Percentiles rank a stretch among this genome's conserved stretches.
Evolutionary conservation across 2,329 filamentous ascomycete genomes (phyloP).

Genomic region (Alternaria infectoria): DNA sequence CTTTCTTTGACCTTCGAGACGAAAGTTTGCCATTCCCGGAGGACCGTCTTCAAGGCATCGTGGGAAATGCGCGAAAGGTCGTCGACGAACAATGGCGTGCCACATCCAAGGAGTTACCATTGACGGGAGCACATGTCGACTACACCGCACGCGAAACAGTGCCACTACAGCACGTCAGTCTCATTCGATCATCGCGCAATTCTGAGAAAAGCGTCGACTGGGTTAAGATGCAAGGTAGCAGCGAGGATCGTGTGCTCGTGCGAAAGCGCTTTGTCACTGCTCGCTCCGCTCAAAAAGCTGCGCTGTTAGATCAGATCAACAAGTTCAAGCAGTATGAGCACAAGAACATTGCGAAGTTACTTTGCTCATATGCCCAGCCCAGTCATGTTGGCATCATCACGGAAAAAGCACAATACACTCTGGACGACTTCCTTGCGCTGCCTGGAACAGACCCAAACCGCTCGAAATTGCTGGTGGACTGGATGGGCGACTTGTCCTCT

Average conservation of each 20-base stretch:
- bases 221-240: conserved; percentile 43
- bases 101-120: conserved; percentile 47
- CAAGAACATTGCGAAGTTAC: conserved; percentile 46
- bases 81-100: conserved; percentile 51
- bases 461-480: conserved; percentile 45
- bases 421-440: conserved; percentile 48
- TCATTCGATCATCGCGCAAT: conserved; percentile 39
- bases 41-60: conserved; percentile 47
- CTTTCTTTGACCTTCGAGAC: conserved; percentile 48
- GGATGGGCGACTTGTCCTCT: conserved; percentile 50
- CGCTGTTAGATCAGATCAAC: conserved; percentile 46
- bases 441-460: conserved; percentile 39
- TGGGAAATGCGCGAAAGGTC: conserved; percentile 45
- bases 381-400: conserved; percentile 46
- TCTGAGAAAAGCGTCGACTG: conserved; percentile 46
- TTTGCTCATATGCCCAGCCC: conserved; percentile 48
- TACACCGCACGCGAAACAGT: conserved; percentile 46
- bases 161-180: conserved; percentile 42
- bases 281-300: conserved; percentile 44
- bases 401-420: conserved; percentile 40
- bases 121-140: conserved; percentile 48
- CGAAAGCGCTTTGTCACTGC: conserved; percentile 47
- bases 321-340: conserved; percentile 48
- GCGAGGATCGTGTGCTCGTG: conserved; percentile 43
- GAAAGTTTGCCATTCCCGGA: conserved; percentile 48